These are phyloP conservation scores for Fusarium aywerte DNA, from an alignment of 2,329 filamentous ascomycete genomes.

Conservation along the genomic window DNA sequence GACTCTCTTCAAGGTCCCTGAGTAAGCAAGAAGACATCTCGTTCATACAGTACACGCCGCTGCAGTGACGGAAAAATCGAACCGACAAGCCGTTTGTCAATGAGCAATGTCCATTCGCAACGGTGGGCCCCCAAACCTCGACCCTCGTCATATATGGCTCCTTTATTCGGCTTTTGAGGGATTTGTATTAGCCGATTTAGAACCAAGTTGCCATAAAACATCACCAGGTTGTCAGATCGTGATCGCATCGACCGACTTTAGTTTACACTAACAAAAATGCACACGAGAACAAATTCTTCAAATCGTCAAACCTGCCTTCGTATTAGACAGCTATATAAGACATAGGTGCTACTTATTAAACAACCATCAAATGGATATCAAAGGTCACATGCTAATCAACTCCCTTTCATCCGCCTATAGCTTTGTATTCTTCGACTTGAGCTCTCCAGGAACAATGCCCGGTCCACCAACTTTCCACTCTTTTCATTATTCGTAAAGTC, in stretches of 20 bases:
- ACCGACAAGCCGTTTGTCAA: conserved; percentile 30
- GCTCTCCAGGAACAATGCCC: neutral
- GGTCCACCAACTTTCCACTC: conserved; percentile 2
- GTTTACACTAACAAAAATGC: neutral
- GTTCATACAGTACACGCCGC: neutral
- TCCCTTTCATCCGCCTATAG: conserved; percentile 6
- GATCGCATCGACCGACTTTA: neutral
- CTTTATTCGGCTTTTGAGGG: conserved; percentile 28
- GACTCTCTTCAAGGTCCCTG: neutral
- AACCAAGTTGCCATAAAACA: neutral
- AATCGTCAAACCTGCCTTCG: conserved; percentile 17
- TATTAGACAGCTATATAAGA: conserved; percentile 34
- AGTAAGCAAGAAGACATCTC: neutral
- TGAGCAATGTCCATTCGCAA: conserved; percentile 3
- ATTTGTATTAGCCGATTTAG: conserved; percentile 31
- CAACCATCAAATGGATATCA: conserved; percentile 41
- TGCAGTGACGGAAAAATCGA: conserved; percentile 21
- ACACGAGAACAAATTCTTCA: neutral
- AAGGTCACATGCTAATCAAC: conserved; percentile 28
- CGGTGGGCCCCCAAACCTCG: conserved; percentile 9
- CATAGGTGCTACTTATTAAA: conserved; percentile 27
- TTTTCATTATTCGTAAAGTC: conserved; percentile 43
- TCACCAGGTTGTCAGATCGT: neutral
- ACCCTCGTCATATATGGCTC: conserved; percentile 15
- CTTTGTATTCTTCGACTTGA: neutral